Evolutionary conservation across 176 grass and related monocot species (phyloP).

Genomic region (Aegilops sharonensis): DNA sequence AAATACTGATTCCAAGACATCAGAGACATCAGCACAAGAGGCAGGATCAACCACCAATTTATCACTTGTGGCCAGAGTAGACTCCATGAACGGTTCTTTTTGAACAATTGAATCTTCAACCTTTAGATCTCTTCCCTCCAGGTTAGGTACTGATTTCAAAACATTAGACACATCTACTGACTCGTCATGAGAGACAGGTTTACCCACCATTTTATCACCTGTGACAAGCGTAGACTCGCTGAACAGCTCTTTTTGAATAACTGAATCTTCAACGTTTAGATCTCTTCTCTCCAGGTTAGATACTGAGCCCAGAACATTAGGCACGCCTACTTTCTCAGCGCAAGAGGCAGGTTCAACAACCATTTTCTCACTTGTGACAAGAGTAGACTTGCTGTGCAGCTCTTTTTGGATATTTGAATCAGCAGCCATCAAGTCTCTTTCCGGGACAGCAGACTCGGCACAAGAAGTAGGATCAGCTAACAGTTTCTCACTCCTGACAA

Average conservation of each 20-base stretch:
- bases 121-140: constrained; percentile 4
- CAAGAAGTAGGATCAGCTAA: constrained; percentile 30
- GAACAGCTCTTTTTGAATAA: not conserved
- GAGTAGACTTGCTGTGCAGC: constrained; percentile 7
- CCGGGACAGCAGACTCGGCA: constrained; percentile 26
- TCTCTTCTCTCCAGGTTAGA: constrained; percentile 1
- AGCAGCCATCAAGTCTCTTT: constrained; percentile 11
- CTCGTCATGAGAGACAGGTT: not conserved
- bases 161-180: constrained; percentile 35
- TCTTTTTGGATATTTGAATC: constrained; percentile 27
- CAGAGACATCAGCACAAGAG: constrained; percentile 36
- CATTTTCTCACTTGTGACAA: constrained; percentile 10
- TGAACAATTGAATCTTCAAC: constrained; percentile 20
- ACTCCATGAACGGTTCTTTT: constrained; percentile 9
- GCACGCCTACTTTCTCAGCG: constrained; percentile 17
- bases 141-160: not conserved
- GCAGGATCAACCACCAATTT: constrained; percentile 28
- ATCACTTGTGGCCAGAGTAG: constrained; percentile 15
- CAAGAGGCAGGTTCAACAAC: constrained; percentile 29
- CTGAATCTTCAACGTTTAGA: not conserved
- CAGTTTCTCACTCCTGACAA: constrained; percentile 1
- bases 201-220: constrained; percentile 1
- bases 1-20: constrained; percentile 24
- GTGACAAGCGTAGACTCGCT: not conserved
- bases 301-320: constrained; percentile 38